Base-by-base conservation (phyloP, 768 basidiomycete genomes). In the Boletus reticulatus region DNA sequence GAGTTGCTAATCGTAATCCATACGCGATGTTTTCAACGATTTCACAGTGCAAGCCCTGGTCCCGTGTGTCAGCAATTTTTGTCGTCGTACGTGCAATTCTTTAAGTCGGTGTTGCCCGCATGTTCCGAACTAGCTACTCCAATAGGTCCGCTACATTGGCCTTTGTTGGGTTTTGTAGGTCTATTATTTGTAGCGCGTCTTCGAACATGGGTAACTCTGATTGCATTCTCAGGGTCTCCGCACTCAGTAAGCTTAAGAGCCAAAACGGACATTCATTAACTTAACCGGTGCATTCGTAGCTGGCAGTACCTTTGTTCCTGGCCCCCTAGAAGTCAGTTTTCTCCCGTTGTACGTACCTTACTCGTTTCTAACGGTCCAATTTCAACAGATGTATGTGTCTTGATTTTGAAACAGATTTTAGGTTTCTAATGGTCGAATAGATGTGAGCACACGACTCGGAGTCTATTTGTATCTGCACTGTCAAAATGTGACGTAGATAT, bases 1-100 rank as follows among this genome's bases (percentile, higher is more conserved):
- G 17, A n/a, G 0, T 1, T n/a, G 4, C 2, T 3, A 9, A 39
- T 39, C 4, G 0, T 39, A 5, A 39, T 1, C n/a, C 14, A 14
- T 9, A 39, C 14, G 19, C 38, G 1, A 39, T 4, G n/a, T 39
- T 3, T n/a, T 9, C 8, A 6, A 19, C 7, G 14, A 39, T 8
- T n/a, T 39, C 16, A 39, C 34, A 39, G 38, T 39, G 38, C 38
- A 16, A 6, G 14, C n/a, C 38, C 38, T 39, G 38, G 38, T 19
- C n/a, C 2, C n/a, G 16, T 2, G 38, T 39, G 12, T 39, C 38
- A 19, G 2, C n/a, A 9, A 39, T 39, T 0, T 39, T 19, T 39
- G 16, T 39, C 6, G 12, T 39, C n/a, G 38, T 39, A 6, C 4
- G 38, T 39, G 8, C 38, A 19, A 39, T 6, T 2, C 6, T 39